Evolutionary conservation across 148 eudicot species (phyloP).

Genomic region (Polygonum aviculare): DNA sequence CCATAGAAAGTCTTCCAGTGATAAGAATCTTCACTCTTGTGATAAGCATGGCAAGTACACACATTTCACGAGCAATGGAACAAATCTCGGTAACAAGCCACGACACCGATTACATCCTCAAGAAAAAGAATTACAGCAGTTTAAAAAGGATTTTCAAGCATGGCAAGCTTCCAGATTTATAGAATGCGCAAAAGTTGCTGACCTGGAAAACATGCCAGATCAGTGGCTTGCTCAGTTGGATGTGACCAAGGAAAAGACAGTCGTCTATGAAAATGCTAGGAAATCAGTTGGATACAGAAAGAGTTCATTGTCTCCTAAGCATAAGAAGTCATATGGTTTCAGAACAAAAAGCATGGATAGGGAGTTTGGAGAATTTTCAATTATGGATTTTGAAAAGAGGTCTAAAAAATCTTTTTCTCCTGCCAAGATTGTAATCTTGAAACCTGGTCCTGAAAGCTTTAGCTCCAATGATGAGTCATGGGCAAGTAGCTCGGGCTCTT

Average conservation of each 20-base stretch:
- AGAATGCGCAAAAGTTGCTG: slow-evolving; percentile 68
- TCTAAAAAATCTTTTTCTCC: slow-evolving; percentile 33
- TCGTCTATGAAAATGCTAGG: slow-evolving; percentile 40
- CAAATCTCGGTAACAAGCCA: slow-evolving; percentile 36
- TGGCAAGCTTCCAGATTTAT: slow-evolving; percentile 86
- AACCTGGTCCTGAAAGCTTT: slow-evolving; percentile 70
- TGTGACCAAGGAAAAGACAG: slow-evolving; percentile 70
- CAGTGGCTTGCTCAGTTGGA: slow-evolving; percentile 75
- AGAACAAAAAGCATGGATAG: slow-evolving; percentile 30
- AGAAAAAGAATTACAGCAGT: slow-evolving; percentile 92
- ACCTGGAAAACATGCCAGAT: slow-evolving; percentile 41
- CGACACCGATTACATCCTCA: slow-evolving; percentile 87
- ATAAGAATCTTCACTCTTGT: slow-evolving; percentile 23
- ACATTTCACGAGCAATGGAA: slow-evolving; percentile 28
- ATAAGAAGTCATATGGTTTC: slow-evolving; percentile 30
- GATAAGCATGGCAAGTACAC: slow-evolving; percentile 24
- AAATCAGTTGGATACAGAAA: slow-evolving; percentile 17
- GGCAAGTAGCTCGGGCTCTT: slow-evolving; percentile 51
- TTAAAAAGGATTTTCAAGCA: slow-evolving; percentile 91
- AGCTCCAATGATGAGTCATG: slow-evolving; percentile 57
- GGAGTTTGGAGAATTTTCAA: slow-evolving; percentile 34
- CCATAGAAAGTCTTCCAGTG: slow-evolving; percentile 25
- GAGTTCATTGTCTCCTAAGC: slow-evolving; percentile 21
- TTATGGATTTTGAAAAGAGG: slow-evolving; percentile 21
- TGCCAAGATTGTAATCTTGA: slow-evolving; percentile 65